Conservation (phyloP, 2,329 filamentous ascomycete genomes). For the Cladosporium sp. region DNA sequence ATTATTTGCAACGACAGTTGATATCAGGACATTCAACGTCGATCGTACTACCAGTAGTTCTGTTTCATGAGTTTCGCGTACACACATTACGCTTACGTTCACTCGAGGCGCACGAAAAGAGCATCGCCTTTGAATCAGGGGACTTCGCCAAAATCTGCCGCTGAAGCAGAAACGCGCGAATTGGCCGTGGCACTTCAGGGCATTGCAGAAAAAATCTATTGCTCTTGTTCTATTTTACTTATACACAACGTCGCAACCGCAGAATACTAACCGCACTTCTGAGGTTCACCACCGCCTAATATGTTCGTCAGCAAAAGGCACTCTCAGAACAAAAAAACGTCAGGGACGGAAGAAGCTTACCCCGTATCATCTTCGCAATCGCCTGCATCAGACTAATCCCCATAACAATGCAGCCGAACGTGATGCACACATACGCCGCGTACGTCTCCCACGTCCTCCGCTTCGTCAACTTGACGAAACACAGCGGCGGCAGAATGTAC, state of each 20-base stretch:
- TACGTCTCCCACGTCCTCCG: constrained; percentile 50
- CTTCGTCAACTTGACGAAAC: constrained; percentile 87
- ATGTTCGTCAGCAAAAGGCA: background rate
- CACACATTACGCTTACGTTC: no score
- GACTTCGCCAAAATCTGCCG: background rate
- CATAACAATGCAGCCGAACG: constrained; percentile 76
- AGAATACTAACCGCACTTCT: constrained; percentile 5
- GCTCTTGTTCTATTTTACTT: background rate
- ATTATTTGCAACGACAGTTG: background rate
- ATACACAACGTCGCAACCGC: background rate
- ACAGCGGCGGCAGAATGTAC: constrained; percentile 90
- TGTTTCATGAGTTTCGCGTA: no score
- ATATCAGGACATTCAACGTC: background rate
- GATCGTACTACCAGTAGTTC: background rate
- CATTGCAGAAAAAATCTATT: background rate
- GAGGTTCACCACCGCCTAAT: background rate
- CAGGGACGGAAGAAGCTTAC: constrained; percentile 21
- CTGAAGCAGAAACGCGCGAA: no score
- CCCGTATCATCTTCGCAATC: constrained; percentile 55
- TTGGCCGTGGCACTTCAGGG: no score
- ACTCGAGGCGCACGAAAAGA: background rate
- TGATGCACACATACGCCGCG: constrained; percentile 63
- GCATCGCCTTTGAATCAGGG: background rate
- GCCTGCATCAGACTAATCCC: constrained; percentile 70
- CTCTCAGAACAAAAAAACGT: no score